A percentile compares a stretch with the other conserved stretches of the same genome.
Conservation (phyloP, 177 flowering plant genomes). For the Vitis hybrid region DNA sequence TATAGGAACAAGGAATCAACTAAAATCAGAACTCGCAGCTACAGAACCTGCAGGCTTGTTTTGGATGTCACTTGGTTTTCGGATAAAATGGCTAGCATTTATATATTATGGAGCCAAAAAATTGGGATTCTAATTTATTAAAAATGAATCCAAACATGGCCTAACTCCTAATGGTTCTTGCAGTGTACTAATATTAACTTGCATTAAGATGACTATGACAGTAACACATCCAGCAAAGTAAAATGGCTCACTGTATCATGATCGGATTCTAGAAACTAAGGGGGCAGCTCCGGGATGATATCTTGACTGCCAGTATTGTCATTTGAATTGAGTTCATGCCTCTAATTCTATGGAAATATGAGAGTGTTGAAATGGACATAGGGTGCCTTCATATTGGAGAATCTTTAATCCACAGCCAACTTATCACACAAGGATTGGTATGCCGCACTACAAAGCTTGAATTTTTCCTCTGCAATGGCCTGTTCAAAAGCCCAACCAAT, state of each 20-base stretch:
- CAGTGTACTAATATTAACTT: background rate
- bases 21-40: too few species aligned
- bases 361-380: background rate
- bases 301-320: too few species aligned
- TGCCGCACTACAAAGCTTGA: slow-evolving; percentile 87
- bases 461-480: slow-evolving; percentile 86
- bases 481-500: slow-evolving; percentile 23
- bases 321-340: background rate
- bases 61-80: too few species aligned
- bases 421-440: slow-evolving; percentile 82
- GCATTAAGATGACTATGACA: background rate
- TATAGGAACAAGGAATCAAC: too few species aligned
- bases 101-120: too few species aligned
- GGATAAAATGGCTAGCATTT: too few species aligned
- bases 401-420: slow-evolving; percentile 29
- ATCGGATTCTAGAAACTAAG: background rate
- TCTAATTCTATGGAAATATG: background rate
- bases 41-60: too few species aligned
- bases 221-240: background rate
- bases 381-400: too few species aligned
- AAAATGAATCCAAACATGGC: too few species aligned
- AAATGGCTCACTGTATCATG: background rate
- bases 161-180: too few species aligned
- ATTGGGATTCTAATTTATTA: too few species aligned
- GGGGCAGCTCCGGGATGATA: too few species aligned